A percentile compares a stretch with the other conserved stretches of the same genome.
phyloP scores from a whole-genome alignment of 108 stramenopile species.

The Cyclotella sp. region DNA sequence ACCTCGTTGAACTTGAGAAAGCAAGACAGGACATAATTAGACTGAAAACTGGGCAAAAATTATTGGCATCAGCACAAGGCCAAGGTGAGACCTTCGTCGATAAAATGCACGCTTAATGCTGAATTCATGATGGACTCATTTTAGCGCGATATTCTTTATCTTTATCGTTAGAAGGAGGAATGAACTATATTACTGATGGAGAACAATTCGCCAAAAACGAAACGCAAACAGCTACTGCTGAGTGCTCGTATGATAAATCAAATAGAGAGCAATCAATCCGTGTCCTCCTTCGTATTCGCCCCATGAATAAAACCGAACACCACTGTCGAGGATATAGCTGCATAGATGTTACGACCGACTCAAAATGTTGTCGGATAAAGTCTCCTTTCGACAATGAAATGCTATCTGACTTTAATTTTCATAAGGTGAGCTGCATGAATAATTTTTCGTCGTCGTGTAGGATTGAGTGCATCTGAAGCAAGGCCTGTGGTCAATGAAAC shows the following conservation, averaged over 20 bases:
- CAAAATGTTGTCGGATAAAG: constrained; percentile 4
- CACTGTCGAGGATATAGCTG: constrained; percentile 16
- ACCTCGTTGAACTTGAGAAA: constrained; percentile 10
- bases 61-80: background rate
- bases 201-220: background rate
- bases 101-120: background rate
- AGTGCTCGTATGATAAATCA: background rate
- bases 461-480: background rate
- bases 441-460: background rate
- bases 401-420: constrained; percentile 2
- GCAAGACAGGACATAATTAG: constrained; percentile 15
- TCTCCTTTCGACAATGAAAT: constrained; percentile 7
- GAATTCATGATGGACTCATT: background rate
- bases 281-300: constrained; percentile 21
- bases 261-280: background rate
- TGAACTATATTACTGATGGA: background rate
- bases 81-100: background rate
- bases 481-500: background rate
- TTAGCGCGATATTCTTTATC: too few relatives aligned
- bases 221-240: background rate
- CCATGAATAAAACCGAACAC: constrained; percentile 11
- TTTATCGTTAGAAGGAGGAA: background rate
- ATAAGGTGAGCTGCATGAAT: constrained; percentile 9
- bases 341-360: constrained; percentile 16
- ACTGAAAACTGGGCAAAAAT: constrained; percentile 6